Percentiles rank a stretch among this genome's conserved stretches.
These are phyloP conservation scores for Mercurialis annua DNA, from an alignment of 345 rosid genomes.

Conservation along the genomic window DNA sequence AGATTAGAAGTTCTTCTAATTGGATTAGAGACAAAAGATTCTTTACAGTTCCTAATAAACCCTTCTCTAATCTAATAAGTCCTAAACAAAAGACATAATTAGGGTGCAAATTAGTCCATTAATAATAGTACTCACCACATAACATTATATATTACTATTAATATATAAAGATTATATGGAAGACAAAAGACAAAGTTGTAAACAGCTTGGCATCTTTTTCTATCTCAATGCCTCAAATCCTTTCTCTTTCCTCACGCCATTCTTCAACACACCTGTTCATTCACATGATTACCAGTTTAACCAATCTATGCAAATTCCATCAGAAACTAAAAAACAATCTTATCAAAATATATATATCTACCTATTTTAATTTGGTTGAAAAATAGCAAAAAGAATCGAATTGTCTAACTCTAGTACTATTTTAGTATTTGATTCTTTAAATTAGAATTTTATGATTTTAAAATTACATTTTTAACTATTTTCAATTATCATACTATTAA, in stretches of 20 bases:
- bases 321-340: neutral
- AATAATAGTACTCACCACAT: neutral
- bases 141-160: slow-evolving; percentile 9
- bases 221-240: slow-evolving; percentile 47
- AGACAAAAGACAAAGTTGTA: slow-evolving; percentile 18
- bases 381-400: too few relatives aligned
- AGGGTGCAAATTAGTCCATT: slow-evolving; percentile 9
- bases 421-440: too few relatives aligned
- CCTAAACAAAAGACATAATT: slow-evolving; percentile 15
- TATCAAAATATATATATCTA: too few relatives aligned
- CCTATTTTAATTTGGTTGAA: too few relatives aligned
- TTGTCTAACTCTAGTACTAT: too few relatives aligned
- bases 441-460: too few relatives aligned
- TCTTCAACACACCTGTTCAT: slow-evolving; percentile 47
- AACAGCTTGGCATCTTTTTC: slow-evolving; percentile 17
- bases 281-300: slow-evolving; percentile 16
- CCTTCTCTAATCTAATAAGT: slow-evolving; percentile 9
- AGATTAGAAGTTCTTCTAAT: slow-evolving; percentile 9
- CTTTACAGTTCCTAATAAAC: neutral
- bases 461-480: too few relatives aligned
- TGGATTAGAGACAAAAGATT: slow-evolving; percentile 17
- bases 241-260: slow-evolving; percentile 47
- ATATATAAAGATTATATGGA: neutral
- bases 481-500: too few relatives aligned
- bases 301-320: neutral